phyloP scores from a whole-genome alignment of 2,329 filamentous ascomycete species.

The Incumbomyces delicatus region DNA sequence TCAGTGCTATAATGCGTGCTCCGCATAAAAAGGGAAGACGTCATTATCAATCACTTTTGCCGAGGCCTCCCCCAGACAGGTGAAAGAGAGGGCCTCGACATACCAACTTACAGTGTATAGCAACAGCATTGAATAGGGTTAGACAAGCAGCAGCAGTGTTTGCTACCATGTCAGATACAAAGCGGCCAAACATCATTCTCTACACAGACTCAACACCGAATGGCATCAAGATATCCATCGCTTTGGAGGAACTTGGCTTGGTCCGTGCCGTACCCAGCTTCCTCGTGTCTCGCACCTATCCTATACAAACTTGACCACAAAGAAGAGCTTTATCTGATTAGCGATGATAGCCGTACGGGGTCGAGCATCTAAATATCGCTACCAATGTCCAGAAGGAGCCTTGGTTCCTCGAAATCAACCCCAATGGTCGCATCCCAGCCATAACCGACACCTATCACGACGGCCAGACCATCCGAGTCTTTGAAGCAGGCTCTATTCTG shows the following conservation, averaged over 20 bases:
- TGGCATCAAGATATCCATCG: constrained; percentile 80
- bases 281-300: neutral
- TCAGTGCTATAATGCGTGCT: too few relatives aligned
- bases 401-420: constrained; percentile 87
- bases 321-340: neutral
- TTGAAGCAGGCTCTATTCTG: constrained; percentile 76
- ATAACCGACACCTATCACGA: constrained; percentile 56
- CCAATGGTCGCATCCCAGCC: constrained; percentile 84
- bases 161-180: constrained; percentile 8
- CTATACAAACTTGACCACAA: neutral
- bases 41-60: too few relatives aligned
- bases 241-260: constrained; percentile 68
- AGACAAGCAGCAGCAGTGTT: constrained; percentile 10
- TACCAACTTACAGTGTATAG: neutral
- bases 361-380: constrained; percentile 32
- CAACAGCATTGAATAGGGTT: constrained; percentile 7
- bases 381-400: constrained; percentile 74
- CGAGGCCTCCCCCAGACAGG: too few relatives aligned
- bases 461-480: constrained; percentile 63
- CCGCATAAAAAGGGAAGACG: too few relatives aligned
- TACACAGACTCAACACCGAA: constrained; percentile 81
- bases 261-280: constrained; percentile 4
- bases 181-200: constrained; percentile 50
- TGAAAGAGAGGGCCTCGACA: too few relatives aligned
- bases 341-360: constrained; percentile 21